phyloP scores from a whole-genome alignment of 495 filamentous ascomycete genomes.

The Sabuloglossum arenarium region DNA sequence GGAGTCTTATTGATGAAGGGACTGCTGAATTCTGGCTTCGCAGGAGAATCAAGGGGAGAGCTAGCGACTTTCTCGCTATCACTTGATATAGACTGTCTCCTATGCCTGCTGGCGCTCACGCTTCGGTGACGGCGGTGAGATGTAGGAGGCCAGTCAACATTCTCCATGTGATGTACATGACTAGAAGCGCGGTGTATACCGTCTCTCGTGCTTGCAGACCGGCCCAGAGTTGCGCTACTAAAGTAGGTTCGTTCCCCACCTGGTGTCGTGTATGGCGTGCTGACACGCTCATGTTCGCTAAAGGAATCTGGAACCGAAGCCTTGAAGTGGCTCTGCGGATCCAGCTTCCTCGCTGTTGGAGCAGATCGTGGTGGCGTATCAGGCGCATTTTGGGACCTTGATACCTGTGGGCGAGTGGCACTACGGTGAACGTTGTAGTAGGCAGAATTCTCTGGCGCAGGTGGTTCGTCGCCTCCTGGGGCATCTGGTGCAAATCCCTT shows the following conservation, averaged over 20 bases:
- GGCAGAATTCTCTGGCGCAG: constrained; percentile 28
- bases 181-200: background rate
- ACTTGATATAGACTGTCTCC: background rate
- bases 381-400: constrained; percentile 10
- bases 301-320: constrained; percentile 2
- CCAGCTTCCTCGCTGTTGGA: constrained; percentile 24
- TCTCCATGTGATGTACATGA: background rate
- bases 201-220: constrained; percentile 2
- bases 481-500: constrained; percentile 31
- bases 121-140: background rate
- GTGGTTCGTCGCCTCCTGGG: constrained; percentile 34
- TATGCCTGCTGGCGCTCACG: background rate
- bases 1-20: background rate
- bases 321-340: constrained; percentile 25
- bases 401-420: constrained; percentile 6
- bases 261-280: constrained; percentile 46
- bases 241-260: constrained; percentile 50
- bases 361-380: constrained; percentile 13
- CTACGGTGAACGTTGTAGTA: constrained; percentile 23
- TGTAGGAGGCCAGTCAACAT: background rate
- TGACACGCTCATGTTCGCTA: constrained; percentile 20
- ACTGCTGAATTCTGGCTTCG: background rate
- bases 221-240: constrained; percentile 19
- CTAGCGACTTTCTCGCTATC: background rate
- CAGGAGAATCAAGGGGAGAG: background rate